Evolutionary conservation across 768 basidiomycete genomes (phyloP), one percentile per base, ranked within the genome.

Genomic region (Mycena crocata): DNA sequence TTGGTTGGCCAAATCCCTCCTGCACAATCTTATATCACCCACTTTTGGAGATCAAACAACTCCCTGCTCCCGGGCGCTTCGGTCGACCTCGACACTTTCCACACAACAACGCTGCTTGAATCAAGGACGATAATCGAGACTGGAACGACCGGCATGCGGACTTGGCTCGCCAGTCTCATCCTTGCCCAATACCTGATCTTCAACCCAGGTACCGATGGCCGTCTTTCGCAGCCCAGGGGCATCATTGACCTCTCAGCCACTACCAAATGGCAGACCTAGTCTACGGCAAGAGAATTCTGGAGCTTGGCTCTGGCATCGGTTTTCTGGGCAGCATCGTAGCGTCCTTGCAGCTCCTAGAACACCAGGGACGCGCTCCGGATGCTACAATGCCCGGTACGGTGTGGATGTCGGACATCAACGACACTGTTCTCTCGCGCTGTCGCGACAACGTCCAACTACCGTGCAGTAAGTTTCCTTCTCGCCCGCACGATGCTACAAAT

Each of bases 131-230:
- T 84, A 3, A 89, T 94, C 31, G 92, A 94, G 75, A 81, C 82
- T 44, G 93, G 93, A 0, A 94, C 92, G 0, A 94, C 93, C 1
- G 93, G 93, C 15, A 77, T 94, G 51, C 84, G 91, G 58, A 95
- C 93, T 9, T 95, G 93, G 93, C 80, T 84, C 31, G 91, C 93
- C 7, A 90, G 92, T 69, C 85, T 90, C 46, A 79, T 86, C 32
- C 80, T 94, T 23, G 87, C 88, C 0, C 84, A 89, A 51, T 90
- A 88, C 71, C 79, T 94, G 26, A 83, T 87, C 23, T 64, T 71
- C 12, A 81, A 90, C 72, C 80, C 88, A 75, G 84, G 93, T 92
- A 77, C 69, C 50, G 48, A 24, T 46, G 42, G 24, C 21, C 31
- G 12, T 34, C 39, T 28, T 12, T 45, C 10, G 23, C 19, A 21